Evolutionary conservation across 805 yeast genomes (phyloP), one percentile per base, ranked within the genome.

Genomic region (Ascoidea rubescens): DNA sequence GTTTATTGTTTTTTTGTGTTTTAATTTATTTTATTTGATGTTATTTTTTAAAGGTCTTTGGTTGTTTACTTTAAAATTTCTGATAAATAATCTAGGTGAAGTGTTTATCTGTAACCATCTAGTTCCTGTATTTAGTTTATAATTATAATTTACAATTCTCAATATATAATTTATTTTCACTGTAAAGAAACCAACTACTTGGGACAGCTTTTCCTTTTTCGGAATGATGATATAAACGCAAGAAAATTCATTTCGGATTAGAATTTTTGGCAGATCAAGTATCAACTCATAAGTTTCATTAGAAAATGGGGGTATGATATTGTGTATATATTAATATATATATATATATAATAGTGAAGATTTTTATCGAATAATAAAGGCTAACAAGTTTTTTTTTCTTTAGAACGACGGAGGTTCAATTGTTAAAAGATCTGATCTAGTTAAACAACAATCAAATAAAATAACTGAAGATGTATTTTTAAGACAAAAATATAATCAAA

Each of bases 391-490:
- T 31, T 53, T 53, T 43, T 31, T 28, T 30, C 7, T 7, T 12
- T n/a, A 48, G 52, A 48, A 52, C 51, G 59, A 55, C 31, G 58
- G 58, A 10, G 57, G 57, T 32, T 51, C 58, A 31, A 53, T 51
- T 17, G 33, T 55, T 14, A 48, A 49, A 52, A 37, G 58, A 10
- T 31, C 52, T n/a, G 56, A 55, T 50, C 44, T 52, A 16, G 55
- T 56, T 5, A 49, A 52, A 30, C 28, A 17, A 5, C 31, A 31
- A 21, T 48, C 53, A 3, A 45, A 10, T 12, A 55, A 53, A 44
- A 47, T 21, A 14, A 50, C 53, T 5, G 58, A 55, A 37, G 37
- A 49, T 37, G 33, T 37, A 21, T 48, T 47, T 50, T 21, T 55
- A 4, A 32, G 50, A 42, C 28, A 33, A 28, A 51, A 52, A 31